Evolutionary conservation across 2,329 filamentous ascomycete genomes (phyloP), one percentile per base, ranked within the genome.

Genomic region (Cladosporium sp.): DNA sequence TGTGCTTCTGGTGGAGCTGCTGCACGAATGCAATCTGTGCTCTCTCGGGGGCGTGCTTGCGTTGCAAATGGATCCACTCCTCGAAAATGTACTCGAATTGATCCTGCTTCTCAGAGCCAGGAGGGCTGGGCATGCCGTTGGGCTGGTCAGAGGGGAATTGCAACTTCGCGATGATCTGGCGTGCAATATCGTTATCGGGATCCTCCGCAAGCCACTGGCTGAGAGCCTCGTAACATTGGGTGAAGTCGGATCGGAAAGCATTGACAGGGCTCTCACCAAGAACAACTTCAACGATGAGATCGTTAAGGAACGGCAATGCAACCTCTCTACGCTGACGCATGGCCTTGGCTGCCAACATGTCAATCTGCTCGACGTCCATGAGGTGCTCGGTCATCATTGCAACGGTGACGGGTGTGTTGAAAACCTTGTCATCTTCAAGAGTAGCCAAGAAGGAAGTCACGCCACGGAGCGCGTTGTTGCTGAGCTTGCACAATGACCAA

Each of bases 41-140:
- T 73, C 90, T 91, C 68, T 92, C 90, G 4, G 89, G 88, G 4
- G 89, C 87, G 70, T 89, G 88, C n/a, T 88, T 85, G 72, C 92
- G 91, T 77, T 90, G 90, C 8, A 97, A 85, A 67, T 90, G 88
- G 31, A 94, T 86, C 95, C 95, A 99, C 80, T 99, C 95, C 52
- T 94, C 93, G 73, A 99, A 97, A 23, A 97, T 85, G 75, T 99
- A 98, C 72, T 96, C 92, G 79, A 96, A 88, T 76, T 97, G 92
- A 68, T 96, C 92, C 68, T 89, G 87, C 70, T 89, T 89, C 35
- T 86, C 83, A 46, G 80, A 77, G 18, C 82, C 79, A 59, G 87
- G 84, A 65, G 89, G 86, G 26, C 84, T 86, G 33, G 83, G 79
- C 62, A 83, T 78, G 64, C 83, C 77, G 69, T 84, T 82, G 80